Percentiles rank a stretch among this genome's conserved stretches.
These are phyloP conservation scores for Tetrahymena thermophila DNA, from an alignment of 73 alveolate genomes.

Conservation along the genomic window DNA sequence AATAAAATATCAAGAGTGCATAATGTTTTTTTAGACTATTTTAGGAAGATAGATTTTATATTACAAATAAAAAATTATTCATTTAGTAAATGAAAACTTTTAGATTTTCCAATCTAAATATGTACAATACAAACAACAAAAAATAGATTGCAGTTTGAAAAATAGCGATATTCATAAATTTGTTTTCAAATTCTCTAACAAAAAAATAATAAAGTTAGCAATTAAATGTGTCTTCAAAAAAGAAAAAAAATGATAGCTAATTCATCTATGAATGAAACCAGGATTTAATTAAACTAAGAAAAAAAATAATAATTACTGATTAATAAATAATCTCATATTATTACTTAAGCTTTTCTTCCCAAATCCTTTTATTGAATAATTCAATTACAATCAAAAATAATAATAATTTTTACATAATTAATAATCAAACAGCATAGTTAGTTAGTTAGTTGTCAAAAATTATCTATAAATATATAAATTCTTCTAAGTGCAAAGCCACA, in stretches of 20 bases:
- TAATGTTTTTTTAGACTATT: neutral
- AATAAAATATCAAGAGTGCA: neutral
- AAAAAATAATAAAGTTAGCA: neutral
- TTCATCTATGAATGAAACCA: neutral
- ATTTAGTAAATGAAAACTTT: neutral
- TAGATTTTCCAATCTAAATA: neutral
- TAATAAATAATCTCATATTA: too few relatives aligned
- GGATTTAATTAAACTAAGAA: neutral
- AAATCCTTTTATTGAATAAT: neutral
- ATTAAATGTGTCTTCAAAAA: neutral
- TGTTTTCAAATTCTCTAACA: neutral
- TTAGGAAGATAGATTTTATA: neutral
- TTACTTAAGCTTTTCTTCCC: neutral
- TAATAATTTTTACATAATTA: too few relatives aligned
- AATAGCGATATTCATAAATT: neutral
- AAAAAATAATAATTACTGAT: neutral
- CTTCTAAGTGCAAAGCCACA: neutral
- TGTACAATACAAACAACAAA: too few relatives aligned
- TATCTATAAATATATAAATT: too few relatives aligned
- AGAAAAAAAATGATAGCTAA: neutral
- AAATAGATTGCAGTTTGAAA: neutral
- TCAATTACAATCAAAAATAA: neutral
- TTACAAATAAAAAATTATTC: neutral
- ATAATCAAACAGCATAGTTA: neutral
- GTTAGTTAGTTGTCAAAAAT: neutral